A percentile compares a stretch with the other conserved stretches of the same genome.
phyloP scores from a whole-genome alignment of 768 basidiomycete species.

The Cystobasidium onofrii region DNA sequence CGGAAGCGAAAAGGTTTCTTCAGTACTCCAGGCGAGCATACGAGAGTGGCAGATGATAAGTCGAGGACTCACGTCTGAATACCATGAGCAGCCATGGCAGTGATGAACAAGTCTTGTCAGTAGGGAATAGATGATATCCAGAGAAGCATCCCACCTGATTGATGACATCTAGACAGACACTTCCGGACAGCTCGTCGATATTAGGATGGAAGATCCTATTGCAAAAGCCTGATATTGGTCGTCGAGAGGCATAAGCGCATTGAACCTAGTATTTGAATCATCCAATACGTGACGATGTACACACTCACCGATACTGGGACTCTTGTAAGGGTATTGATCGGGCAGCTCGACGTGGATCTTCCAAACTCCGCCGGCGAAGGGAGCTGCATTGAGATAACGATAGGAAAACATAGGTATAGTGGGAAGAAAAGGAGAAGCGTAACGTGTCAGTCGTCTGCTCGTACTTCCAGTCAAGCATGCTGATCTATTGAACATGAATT shows the following conservation, averaged over 20 bases:
- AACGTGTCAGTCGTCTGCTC: too few relatives aligned
- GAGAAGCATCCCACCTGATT: slow-evolving; percentile 55
- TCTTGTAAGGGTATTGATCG: slow-evolving; percentile 97
- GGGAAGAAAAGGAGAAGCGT: too few relatives aligned
- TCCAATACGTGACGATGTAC: too few relatives aligned
- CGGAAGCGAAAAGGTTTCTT: neutral
- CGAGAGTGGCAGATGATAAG: neutral
- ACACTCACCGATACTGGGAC: slow-evolving; percentile 70
- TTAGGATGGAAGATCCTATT: slow-evolving; percentile 86
- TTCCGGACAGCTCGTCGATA: slow-evolving; percentile 96
- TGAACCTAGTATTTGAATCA: too few relatives aligned
- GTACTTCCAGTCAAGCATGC: too few relatives aligned
- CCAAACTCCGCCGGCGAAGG: slow-evolving; percentile 96
- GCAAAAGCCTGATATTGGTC: slow-evolving; percentile 61
- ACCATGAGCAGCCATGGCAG: too few relatives aligned
- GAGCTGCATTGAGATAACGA: slow-evolving; percentile 65
- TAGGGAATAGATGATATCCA: neutral
- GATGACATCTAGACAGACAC: slow-evolving; percentile 96
- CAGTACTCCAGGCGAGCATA: neutral
- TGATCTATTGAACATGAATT: too few relatives aligned
- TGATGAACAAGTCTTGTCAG: too few relatives aligned
- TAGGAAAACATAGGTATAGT: too few relatives aligned
- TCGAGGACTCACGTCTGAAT: neutral
- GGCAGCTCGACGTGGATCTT: slow-evolving; percentile 99
- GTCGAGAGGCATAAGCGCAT: too few relatives aligned